Evolutionary conservation across 1,139 yeast species (phyloP).

Genomic region (Pichia terricola): DNA sequence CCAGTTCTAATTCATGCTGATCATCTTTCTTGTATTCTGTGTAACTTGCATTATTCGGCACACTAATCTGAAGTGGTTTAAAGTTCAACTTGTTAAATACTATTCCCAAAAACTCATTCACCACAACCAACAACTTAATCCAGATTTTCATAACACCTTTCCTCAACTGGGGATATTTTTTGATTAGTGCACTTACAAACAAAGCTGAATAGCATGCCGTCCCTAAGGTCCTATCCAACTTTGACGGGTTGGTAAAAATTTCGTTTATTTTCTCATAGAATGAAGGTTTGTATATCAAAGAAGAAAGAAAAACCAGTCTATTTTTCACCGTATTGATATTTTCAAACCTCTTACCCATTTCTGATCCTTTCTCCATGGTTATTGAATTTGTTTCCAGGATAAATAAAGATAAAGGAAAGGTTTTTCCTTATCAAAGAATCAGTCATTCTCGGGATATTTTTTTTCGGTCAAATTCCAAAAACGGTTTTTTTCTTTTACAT

Average conservation of each 20-base stretch:
- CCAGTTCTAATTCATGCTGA: too few relatives aligned
- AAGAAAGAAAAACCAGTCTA: slow-evolving; percentile 29
- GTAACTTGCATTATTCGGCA: too few relatives aligned
- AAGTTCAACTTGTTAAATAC: background rate
- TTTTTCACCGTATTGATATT: background rate
- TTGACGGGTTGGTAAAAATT: slow-evolving; percentile 18
- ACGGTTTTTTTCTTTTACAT: too few relatives aligned
- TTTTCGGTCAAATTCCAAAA: too few relatives aligned
- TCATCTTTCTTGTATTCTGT: too few relatives aligned
- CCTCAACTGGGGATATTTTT: slow-evolving; percentile 13
- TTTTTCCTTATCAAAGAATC: too few relatives aligned
- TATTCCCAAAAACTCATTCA: background rate
- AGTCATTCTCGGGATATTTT: too few relatives aligned
- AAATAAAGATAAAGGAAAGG: too few relatives aligned
- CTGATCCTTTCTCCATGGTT: background rate
- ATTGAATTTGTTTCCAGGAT: too few relatives aligned
- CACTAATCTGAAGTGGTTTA: background rate
- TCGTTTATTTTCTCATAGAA: slow-evolving; percentile 20
- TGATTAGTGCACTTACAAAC: slow-evolving; percentile 21
- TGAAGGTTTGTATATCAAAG: slow-evolving; percentile 16
- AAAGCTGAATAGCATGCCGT: slow-evolving; percentile 24
- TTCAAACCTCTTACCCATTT: too few relatives aligned
- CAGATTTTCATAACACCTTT: background rate
- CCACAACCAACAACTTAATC: background rate
- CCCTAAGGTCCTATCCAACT: slow-evolving; percentile 24